phyloP scores from a whole-genome alignment of 2,329 filamentous ascomycete genomes.

The Aspergillus tamarii region DNA sequence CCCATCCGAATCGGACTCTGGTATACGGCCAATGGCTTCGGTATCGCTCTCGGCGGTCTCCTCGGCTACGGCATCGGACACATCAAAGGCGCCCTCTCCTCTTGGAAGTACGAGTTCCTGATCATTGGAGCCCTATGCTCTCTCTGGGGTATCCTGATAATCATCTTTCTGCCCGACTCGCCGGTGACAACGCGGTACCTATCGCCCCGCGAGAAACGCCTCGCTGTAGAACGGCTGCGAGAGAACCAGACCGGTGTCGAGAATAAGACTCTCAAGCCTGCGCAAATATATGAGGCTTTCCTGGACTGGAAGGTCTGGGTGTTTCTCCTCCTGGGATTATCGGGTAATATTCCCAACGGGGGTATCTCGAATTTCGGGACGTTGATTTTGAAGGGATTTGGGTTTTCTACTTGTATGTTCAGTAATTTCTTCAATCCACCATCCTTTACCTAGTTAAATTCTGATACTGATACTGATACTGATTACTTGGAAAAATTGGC shows the following conservation, averaged over 20 bases:
- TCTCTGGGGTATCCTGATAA: conserved; percentile 62
- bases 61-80: conserved; percentile 64
- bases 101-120: conserved; percentile 71
- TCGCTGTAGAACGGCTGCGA: conserved; percentile 59
- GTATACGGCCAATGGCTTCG: conserved; percentile 63
- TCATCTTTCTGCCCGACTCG: conserved; percentile 61
- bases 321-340: conserved; percentile 56
- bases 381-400: conserved; percentile 61
- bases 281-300: conserved; percentile 60
- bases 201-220: conserved; percentile 52
- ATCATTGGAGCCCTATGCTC: conserved; percentile 63
- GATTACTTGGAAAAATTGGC: background rate
- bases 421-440: too few relatives aligned
- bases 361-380: conserved; percentile 64
- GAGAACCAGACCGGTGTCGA: conserved; percentile 64
- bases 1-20: conserved; percentile 63
- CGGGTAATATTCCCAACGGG: conserved; percentile 57
- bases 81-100: conserved; percentile 58
- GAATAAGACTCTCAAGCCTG: conserved; percentile 58
- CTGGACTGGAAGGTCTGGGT: conserved; percentile 63
- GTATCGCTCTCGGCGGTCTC: conserved; percentile 61
- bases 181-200: conserved; percentile 59
- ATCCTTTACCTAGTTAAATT: too few relatives aligned
- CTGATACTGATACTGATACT: background rate
- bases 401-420: conserved; percentile 50